Evolutionary conservation across 257 asterid genomes (phyloP).

Genomic region (Echites panduratus): DNA sequence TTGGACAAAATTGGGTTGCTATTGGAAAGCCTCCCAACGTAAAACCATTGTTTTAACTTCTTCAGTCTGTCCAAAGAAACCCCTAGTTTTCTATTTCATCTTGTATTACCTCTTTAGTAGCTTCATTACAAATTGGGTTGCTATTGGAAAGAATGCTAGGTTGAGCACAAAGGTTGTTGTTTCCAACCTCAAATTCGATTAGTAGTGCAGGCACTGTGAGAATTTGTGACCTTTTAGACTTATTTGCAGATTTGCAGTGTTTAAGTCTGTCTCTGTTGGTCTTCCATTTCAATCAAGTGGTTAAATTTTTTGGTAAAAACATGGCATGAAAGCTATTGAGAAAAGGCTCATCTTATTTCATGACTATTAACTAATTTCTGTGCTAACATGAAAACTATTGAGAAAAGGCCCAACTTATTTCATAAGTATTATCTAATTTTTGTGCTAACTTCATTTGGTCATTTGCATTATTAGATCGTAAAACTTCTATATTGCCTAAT

Average conservation of each 20-base stretch:
- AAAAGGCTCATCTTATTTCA: background rate
- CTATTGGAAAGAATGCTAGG: conserved; percentile 57
- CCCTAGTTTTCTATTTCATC: conserved; percentile 19
- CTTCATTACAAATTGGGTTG: conserved; percentile 80
- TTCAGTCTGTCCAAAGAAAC: background rate
- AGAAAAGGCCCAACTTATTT: background rate
- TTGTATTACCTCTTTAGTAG: conserved; percentile 43
- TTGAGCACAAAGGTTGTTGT: conserved; percentile 59
- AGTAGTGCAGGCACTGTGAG: conserved; percentile 93
- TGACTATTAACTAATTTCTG: background rate
- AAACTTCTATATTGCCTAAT: too few relatives aligned
- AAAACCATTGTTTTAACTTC: background rate
- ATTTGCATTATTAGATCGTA: background rate
- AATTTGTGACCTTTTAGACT: conserved; percentile 40
- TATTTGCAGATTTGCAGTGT: background rate
- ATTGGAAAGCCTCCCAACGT: too few relatives aligned
- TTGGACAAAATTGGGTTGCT: too few relatives aligned
- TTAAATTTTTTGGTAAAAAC: background rate
- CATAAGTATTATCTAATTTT: background rate
- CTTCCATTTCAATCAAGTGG: background rate
- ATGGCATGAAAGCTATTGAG: background rate
- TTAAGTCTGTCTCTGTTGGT: background rate
- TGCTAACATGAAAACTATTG: too few relatives aligned
- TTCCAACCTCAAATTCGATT: conserved; percentile 73
- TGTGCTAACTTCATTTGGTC: background rate